These are phyloP conservation scores for Persicaria tinctoria DNA, from an alignment of 148 eudicot genomes.

Conservation along the genomic window DNA sequence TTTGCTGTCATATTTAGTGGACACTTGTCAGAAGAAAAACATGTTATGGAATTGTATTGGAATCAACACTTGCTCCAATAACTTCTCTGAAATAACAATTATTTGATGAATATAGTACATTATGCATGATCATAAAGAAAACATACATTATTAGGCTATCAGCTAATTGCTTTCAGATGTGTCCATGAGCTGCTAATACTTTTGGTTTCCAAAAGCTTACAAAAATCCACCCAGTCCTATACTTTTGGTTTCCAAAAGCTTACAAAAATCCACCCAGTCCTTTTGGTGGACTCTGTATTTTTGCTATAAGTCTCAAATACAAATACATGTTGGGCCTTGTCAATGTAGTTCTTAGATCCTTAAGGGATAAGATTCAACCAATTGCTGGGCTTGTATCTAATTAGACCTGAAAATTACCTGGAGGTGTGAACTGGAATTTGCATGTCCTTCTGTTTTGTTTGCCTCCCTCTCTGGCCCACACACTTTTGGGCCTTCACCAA, in stretches of 20 bases:
- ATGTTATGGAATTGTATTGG: background rate
- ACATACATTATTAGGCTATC: background rate
- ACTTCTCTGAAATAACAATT: background rate
- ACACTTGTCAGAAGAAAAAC: background rate
- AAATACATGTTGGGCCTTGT: background rate
- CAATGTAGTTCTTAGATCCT: background rate
- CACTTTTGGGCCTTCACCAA: too few species aligned
- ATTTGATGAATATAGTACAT: background rate
- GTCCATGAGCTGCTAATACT: too few species aligned
- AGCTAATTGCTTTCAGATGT: background rate
- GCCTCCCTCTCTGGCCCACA: too few species aligned
- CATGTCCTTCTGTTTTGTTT: constrained; percentile 1
- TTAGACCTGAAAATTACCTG: background rate
- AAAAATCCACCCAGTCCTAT: too few species aligned
- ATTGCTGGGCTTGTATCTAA: background rate
- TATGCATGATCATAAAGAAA: background rate
- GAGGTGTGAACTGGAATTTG: background rate
- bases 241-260: too few species aligned
- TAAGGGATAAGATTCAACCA: background rate
- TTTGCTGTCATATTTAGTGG: background rate
- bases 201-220: too few species aligned
- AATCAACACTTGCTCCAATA: background rate
- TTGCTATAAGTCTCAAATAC: background rate
- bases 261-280: background rate
- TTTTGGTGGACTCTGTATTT: background rate